Percentiles rank a stretch among this genome's conserved stretches.
phyloP scores from a whole-genome alignment of 345 rosid genomes.

The Eucalyptus erythrocorys region DNA sequence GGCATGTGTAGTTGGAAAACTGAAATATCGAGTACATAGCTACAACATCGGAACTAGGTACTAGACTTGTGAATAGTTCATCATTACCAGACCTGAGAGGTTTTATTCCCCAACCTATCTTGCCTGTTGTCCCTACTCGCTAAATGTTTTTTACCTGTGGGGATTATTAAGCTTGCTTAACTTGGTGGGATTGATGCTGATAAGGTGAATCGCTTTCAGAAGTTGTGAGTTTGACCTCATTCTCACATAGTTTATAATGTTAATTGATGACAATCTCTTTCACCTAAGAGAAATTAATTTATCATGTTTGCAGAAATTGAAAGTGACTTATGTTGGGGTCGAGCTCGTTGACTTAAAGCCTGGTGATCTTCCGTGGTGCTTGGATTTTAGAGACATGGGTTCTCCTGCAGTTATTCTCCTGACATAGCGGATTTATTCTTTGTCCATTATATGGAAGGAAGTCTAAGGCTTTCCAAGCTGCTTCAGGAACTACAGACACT shows the following conservation, averaged over 20 bases:
- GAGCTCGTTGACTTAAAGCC: conserved; percentile 70
- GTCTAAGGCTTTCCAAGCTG: conserved; percentile 95
- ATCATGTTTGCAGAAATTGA: conserved; percentile 53
- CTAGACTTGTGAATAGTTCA: neutral
- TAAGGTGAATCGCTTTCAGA: neutral
- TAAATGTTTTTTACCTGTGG: neutral
- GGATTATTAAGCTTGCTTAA: neutral
- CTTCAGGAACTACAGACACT: conserved; percentile 83
- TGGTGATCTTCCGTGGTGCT: conserved; percentile 86
- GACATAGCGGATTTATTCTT: conserved; percentile 74
- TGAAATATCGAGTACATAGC: neutral
- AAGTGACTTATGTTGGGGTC: conserved; percentile 78
- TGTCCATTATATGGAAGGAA: conserved; percentile 93
- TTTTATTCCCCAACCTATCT: neutral
- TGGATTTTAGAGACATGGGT: conserved; percentile 95
- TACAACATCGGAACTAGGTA: neutral
- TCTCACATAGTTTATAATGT: neutral
- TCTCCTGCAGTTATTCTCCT: conserved; percentile 79
- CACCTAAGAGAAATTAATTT: neutral
- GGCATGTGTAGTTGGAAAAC: neutral
- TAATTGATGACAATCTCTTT: neutral
- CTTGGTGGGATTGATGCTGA: neutral
- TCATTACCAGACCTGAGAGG: neutral
- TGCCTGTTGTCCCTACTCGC: neutral
- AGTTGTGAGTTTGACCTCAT: neutral